These are phyloP conservation scores for Auricularia sp. DNA, from an alignment of 768 basidiomycete species.

Conservation along the genomic window DNA sequence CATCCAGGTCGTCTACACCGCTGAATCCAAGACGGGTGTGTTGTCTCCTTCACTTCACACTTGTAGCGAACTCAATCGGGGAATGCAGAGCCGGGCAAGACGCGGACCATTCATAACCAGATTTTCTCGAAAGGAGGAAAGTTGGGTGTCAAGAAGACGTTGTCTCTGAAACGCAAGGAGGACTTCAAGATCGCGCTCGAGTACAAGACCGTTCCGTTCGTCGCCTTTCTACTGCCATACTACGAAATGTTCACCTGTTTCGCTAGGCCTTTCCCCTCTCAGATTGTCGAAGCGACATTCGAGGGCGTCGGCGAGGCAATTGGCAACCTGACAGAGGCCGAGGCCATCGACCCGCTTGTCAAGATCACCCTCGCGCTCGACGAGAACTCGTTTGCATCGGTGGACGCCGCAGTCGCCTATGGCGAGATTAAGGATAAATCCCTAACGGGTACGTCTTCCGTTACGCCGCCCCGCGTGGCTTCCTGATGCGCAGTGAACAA, in stretches of 20 bases:
- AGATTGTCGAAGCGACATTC: constrained; percentile 65
- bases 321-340: constrained; percentile 72
- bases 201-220: constrained; percentile 49
- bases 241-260: not conserved
- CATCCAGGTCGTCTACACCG: constrained; percentile 67
- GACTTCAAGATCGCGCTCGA: constrained; percentile 72
- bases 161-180: constrained; percentile 76
- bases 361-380: constrained; percentile 77
- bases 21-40: constrained; percentile 35
- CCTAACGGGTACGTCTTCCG: constrained; percentile 43
- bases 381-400: constrained; percentile 77
- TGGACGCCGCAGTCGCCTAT: constrained; percentile 66
- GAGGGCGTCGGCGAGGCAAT: constrained; percentile 65
- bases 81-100: constrained; percentile 24
- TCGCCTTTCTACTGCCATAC: not conserved
- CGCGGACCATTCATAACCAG: constrained; percentile 61
- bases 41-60: not conserved
- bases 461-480: constrained; percentile 9
- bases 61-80: not conserved
- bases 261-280: constrained; percentile 56
- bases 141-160: constrained; percentile 70
- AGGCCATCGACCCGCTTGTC: constrained; percentile 72
- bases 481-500: constrained; percentile 15
- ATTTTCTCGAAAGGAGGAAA: constrained; percentile 75
- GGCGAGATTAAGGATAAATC: constrained; percentile 78